Base-by-base conservation (phyloP, 2,329 filamentous ascomycete species). In the Trichoderma afroharzianum region DNA sequence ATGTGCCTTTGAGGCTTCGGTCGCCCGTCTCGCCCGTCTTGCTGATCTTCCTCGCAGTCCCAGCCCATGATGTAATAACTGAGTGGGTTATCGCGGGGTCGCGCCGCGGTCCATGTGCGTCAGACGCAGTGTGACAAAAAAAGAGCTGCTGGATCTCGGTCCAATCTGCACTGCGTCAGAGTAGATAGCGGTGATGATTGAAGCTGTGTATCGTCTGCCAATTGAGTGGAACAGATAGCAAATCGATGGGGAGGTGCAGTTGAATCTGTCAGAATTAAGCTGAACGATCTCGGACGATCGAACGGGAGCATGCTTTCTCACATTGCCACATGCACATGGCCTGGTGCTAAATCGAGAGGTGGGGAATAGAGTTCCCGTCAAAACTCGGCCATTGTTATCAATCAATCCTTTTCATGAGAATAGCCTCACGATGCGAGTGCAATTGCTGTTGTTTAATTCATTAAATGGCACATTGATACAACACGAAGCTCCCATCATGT, bases 41-140 rank as follows among this genome's bases (percentile, higher is more conserved):
- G 71, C 50, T 24, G 39, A 24, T 71, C 70, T 39, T 63, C 70
- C 39, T 72, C 71, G 36, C 43, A 28, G 32, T 72, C 71, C n/a
- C 33, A 43, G 47, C 71, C 71, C 71, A 72, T 72, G 66, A 72
- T 70, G 66, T 72, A 70, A 72, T 72, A 26, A 67, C 66, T 63
- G 32, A 39, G 26, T 55, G 33, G 36, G 47, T 26, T 63, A 70
- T 64, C 50, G 71, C 67, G 58, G 66, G 66, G 66, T 70, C 26
- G 26, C 50, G 26, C 36, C 36, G 12, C 55, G 24, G 36, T 50
- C 55, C 26, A 58, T 53, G 47, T 28, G 28, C 43, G 15, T 55
- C n/a, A 8, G n/a, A 28, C 8, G 47, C 39, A 57, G 55, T 62
- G 67, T 15, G 18, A 53, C 57, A 53, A 50, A 50, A 53, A 50